These are phyloP conservation scores for Pythium biforme DNA, from an alignment of 352 stramenopile genomes.

Conservation along the genomic window DNA sequence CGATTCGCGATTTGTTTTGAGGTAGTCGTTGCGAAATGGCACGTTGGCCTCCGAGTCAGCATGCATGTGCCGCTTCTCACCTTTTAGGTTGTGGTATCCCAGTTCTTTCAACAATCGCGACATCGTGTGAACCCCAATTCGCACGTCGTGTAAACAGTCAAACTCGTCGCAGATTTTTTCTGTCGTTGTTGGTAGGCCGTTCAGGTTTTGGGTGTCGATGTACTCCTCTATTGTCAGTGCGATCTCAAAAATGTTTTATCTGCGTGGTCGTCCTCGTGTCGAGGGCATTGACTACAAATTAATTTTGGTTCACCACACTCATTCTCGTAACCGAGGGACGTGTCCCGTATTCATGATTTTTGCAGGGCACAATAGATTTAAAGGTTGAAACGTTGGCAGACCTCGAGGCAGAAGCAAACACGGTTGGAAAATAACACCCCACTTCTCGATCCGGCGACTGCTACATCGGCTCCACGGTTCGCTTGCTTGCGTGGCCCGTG, in stretches of 20 bases:
- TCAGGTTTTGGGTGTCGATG: slow-evolving; percentile 10
- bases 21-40: slow-evolving; percentile 8
- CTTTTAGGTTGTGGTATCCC: slow-evolving; percentile 9
- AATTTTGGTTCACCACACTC: too few relatives aligned
- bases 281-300: too few relatives aligned
- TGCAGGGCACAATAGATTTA: too few relatives aligned
- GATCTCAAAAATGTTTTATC: slow-evolving; percentile 17
- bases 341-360: too few relatives aligned
- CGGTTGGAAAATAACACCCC: too few relatives aligned
- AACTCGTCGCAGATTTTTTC: slow-evolving; percentile 10
- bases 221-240: slow-evolving; percentile 4
- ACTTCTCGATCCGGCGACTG: too few relatives aligned
- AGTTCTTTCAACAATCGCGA: slow-evolving; percentile 8
- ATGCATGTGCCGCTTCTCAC: slow-evolving; percentile 26
- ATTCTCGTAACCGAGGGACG: too few relatives aligned
- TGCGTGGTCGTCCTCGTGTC: too few relatives aligned
- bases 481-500: too few relatives aligned
- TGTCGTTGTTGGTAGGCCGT: slow-evolving; percentile 18
- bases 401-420: too few relatives aligned
- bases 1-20: slow-evolving; percentile 23
- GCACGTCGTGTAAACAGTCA: background rate
- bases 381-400: too few relatives aligned
- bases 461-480: too few relatives aligned
- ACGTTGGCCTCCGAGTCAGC: slow-evolving; percentile 16
- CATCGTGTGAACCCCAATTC: slow-evolving; percentile 1